Conservation (phyloP, 2,329 filamentous ascomycete species). For the Cyphellophora europaea region DNA sequence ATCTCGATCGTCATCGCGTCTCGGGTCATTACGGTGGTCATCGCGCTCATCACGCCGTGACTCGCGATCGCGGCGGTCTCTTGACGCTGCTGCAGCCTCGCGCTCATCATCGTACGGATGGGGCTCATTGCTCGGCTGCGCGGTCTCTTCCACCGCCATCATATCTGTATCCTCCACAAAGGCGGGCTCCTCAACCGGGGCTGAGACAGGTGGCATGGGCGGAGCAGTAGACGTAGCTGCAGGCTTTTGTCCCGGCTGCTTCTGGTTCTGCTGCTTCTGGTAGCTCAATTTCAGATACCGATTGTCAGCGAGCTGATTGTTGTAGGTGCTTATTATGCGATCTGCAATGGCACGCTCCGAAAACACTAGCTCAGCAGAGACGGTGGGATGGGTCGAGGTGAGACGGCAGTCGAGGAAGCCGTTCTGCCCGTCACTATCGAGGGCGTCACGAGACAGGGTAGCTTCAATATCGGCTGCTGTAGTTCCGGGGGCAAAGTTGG, state of each 20-base stretch:
- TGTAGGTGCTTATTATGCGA: conserved; percentile 51
- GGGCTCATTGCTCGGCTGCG: not conserved
- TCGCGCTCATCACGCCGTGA: conserved; percentile 1
- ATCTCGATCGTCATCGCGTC: conserved; percentile 3
- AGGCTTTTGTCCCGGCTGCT: conserved; percentile 15
- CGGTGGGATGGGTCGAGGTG: conserved; percentile 42
- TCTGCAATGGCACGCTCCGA: conserved; percentile 46
- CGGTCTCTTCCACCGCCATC: not conserved
- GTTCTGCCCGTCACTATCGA: conserved; percentile 14
- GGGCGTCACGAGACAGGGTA: conserved; percentile 40
- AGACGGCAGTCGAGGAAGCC: conserved; percentile 47
- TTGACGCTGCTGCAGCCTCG: conserved; percentile 4
- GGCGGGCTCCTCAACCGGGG: not conserved
- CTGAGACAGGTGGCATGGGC: no score
- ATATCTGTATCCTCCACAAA: conserved; percentile 1
- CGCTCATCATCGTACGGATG: conserved; percentile 5
- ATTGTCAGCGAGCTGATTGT: conserved; percentile 57
- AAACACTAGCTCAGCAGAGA: conserved; percentile 53
- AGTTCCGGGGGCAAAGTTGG: conserved; percentile 58
- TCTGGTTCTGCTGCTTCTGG: conserved; percentile 11
- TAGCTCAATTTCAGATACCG: conserved; percentile 38
- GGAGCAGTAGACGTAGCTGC: conserved; percentile 6
- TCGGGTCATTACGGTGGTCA: conserved; percentile 4
- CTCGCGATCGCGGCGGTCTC: conserved; percentile 8
- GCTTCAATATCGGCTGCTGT: conserved; percentile 57